Percentiles rank a stretch among this genome's conserved stretches.
Evolutionary conservation across 2,329 filamentous ascomycete species (phyloP).

Genomic region (Onygenales sp.): DNA sequence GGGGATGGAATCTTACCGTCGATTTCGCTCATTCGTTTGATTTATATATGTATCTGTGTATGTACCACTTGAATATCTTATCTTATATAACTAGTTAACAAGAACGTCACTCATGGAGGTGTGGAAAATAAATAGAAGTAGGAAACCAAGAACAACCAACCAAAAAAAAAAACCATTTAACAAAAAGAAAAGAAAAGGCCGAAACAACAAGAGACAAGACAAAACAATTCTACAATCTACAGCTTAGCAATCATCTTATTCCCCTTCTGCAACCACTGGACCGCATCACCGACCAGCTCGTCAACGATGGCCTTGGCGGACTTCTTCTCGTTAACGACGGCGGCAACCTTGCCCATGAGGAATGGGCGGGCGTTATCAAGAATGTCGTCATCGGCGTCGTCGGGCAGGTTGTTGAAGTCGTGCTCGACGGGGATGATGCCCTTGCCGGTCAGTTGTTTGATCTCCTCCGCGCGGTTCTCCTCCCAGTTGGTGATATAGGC

Average conservation of each 20-base stretch:
- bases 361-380: constrained; percentile 87
- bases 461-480: constrained; percentile 77
- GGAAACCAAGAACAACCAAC: not conserved
- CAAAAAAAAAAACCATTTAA: not conserved
- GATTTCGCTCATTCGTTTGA: not conserved
- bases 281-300: constrained; percentile 80
- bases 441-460: constrained; percentile 82
- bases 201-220: not conserved
- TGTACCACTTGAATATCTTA: too few relatives aligned
- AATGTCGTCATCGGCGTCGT: constrained; percentile 68
- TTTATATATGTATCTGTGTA: not conserved
- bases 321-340: constrained; percentile 89
- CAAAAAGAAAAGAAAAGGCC: not conserved
- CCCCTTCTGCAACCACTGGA: constrained; percentile 58
- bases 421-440: constrained; percentile 89
- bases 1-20: too few relatives aligned
- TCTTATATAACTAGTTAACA: too few relatives aligned
- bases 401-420: constrained; percentile 75
- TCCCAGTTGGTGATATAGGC: constrained; percentile 95
- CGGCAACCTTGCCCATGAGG: constrained; percentile 94
- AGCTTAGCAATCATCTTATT: constrained; percentile 60
- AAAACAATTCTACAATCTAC: constrained; percentile 35
- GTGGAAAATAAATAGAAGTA: too few relatives aligned
- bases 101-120: too few relatives aligned
- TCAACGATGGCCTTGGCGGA: constrained; percentile 84